phyloP scores from a whole-genome alignment of 805 yeast genomes.

The Starmerella bombi region DNA sequence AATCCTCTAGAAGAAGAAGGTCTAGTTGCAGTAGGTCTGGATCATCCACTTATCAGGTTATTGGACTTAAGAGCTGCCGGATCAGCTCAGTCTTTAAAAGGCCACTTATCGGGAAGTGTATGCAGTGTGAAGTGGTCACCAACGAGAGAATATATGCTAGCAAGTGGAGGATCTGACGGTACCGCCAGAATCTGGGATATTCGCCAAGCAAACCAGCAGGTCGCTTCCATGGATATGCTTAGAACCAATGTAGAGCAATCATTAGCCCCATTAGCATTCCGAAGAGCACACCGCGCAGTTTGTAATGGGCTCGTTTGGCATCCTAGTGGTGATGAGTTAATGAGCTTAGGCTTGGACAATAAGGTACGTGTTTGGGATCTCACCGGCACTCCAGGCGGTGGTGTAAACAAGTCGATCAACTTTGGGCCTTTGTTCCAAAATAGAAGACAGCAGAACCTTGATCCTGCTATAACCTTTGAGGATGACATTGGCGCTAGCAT shows the following conservation, averaged over 20 bases:
- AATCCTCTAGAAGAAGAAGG: constrained; percentile 36
- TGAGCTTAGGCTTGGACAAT: constrained; percentile 69
- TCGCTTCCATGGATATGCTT: constrained; percentile 48
- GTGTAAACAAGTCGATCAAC: constrained; percentile 49
- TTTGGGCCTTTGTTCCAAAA: constrained; percentile 70
- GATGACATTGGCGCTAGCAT: constrained; percentile 42
- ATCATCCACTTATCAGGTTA: constrained; percentile 54
- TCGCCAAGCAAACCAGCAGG: constrained; percentile 50
- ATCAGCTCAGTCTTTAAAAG: constrained; percentile 55
- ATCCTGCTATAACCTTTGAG: constrained; percentile 40
- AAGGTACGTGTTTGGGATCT: constrained; percentile 69
- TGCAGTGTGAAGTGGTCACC: constrained; percentile 68
- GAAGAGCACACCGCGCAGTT: constrained; percentile 60
- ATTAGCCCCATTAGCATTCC: constrained; percentile 23
- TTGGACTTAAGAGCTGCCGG: constrained; percentile 64
- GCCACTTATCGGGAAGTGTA: constrained; percentile 42
- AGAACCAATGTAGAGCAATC: constrained; percentile 29
- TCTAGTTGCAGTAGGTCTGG: constrained; percentile 56
- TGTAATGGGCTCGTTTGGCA: constrained; percentile 74
- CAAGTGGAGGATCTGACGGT: constrained; percentile 74
- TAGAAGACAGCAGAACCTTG: constrained; percentile 43
- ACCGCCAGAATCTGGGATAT: constrained; percentile 78
- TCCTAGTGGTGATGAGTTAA: constrained; percentile 45
- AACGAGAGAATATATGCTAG: constrained; percentile 42
- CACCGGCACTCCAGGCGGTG: constrained; percentile 31